These are phyloP conservation scores for Cokeromyces recurvatus DNA, from an alignment of 371 early-diverging fungal species.

Conservation along the genomic window DNA sequence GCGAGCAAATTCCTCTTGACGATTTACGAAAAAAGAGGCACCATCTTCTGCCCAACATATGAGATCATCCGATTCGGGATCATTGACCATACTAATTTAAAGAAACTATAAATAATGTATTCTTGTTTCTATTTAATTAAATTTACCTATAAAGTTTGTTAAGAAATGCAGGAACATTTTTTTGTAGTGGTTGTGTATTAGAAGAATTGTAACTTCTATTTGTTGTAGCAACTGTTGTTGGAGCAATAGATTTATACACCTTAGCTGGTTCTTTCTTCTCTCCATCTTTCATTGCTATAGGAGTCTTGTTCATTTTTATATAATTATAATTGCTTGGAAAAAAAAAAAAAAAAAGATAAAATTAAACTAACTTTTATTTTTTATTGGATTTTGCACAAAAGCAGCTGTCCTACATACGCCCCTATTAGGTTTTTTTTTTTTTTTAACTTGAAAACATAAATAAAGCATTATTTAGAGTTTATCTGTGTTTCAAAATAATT, in stretches of 20 bases:
- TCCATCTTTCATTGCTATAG: background rate
- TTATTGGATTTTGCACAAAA: too few relatives aligned
- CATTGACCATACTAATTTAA: slow-evolving; percentile 63
- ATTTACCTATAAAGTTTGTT: slow-evolving; percentile 81
- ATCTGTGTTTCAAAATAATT: too few relatives aligned
- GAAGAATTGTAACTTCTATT: background rate
- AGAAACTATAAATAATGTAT: background rate
- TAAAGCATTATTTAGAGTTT: too few relatives aligned
- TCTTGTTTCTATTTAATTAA: background rate
- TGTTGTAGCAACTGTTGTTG: background rate
- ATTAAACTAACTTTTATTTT: too few relatives aligned
- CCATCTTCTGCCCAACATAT: slow-evolving; percentile 79
- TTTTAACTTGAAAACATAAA: too few relatives aligned
- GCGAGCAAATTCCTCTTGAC: slow-evolving; percentile 78
- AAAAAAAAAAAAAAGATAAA: too few relatives aligned
- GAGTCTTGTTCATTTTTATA: too few relatives aligned
- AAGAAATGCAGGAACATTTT: slow-evolving; percentile 79
- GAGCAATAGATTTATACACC: slow-evolving; percentile 12
- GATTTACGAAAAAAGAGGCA: slow-evolving; percentile 64
- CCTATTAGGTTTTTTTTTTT: too few relatives aligned
- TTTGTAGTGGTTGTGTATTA: slow-evolving; percentile 13
- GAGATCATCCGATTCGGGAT: slow-evolving; percentile 60
- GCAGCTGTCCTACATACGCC: too few relatives aligned
- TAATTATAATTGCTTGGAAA: too few relatives aligned
- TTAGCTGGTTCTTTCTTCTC: background rate